Base-by-base conservation (phyloP, 202 grass and related monocot species). In the Bolboschoenoplectus hybrid region DNA sequence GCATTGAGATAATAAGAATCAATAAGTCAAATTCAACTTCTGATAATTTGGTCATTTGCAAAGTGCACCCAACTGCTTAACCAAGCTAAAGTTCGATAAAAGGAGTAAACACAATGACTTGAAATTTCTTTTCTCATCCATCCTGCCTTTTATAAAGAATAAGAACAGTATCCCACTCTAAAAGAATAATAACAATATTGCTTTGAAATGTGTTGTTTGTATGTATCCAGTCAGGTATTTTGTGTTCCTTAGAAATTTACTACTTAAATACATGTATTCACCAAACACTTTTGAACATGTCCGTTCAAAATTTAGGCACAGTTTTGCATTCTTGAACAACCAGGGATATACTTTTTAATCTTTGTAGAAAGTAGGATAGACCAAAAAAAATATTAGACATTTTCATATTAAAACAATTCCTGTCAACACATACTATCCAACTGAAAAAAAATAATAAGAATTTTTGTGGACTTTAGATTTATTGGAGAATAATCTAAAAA, bases 1-100 rank as follows among this genome's bases (percentile, higher is more conserved):
- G 67, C 45, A 45, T 71, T 71, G 10, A 6, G 2, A 71, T 70
- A 68, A 26, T 71, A 71, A 70, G 39, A 70, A 70, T 9, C 39
- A 45, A 70, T 12, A 0, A 45, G 10, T 43, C 12, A 68, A 7
- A 68, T 43, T 68, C 38, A 17, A 41, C 1, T 39, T 67, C 39
- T 45, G 67, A 70, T 7, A 7, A 41, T 70, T 70, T 70, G 14
- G 34, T 44, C 2, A 16, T 43, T 70, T 44, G 67, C 14, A 44
- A 70, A 26, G 26, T 26, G 26, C 13, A 45, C 14, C 67, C 3
- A 43, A 70, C 67, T 70, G 14, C 12, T 70, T 9, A 70, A 44
- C 14, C 39, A 70, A 8, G 0, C 67, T 43, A 44, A 45, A 71
- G 14, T 68, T 68, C 44, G 40, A 45, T 6, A 60, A 77, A 77